Evolutionary conservation across 306 rosid genomes (phyloP).

Genomic region (Argentina anserina): DNA sequence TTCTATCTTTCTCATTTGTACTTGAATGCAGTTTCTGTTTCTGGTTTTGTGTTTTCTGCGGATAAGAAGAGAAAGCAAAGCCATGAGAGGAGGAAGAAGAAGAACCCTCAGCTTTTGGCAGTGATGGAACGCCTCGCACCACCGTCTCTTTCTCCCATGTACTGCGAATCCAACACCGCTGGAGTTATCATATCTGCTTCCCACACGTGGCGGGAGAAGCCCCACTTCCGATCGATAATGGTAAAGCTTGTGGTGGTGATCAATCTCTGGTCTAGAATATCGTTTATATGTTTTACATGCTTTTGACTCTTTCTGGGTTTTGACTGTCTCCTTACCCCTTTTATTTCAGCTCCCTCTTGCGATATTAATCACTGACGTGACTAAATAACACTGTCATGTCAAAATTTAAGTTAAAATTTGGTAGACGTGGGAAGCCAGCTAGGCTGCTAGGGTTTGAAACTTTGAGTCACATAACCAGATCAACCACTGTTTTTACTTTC

Average conservation of each 20-base stretch:
- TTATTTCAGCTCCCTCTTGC: neutral
- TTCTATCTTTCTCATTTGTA: neutral
- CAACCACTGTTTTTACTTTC: neutral
- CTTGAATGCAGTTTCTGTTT: neutral
- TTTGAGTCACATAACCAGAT: too few relatives aligned
- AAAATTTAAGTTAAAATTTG: neutral
- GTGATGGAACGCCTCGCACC: neutral
- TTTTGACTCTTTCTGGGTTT: conserved; percentile 5
- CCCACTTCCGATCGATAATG: neutral
- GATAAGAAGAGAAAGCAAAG: neutral
- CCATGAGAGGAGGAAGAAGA: neutral
- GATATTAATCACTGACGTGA: neutral
- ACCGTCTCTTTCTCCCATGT: neutral
- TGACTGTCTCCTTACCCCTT: neutral
- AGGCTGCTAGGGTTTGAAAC: neutral
- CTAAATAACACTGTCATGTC: neutral
- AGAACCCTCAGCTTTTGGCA: neutral
- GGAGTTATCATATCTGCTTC: neutral
- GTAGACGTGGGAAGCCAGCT: neutral
- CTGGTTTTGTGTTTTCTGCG: neutral
- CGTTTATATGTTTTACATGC: neutral
- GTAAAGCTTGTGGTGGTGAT: neutral
- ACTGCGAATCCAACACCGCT: neutral
- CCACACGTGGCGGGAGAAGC: neutral
- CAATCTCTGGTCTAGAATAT: neutral